Conservation (phyloP, 2,329 filamentous ascomycete species). For the Sordariomycetes sp. region DNA sequence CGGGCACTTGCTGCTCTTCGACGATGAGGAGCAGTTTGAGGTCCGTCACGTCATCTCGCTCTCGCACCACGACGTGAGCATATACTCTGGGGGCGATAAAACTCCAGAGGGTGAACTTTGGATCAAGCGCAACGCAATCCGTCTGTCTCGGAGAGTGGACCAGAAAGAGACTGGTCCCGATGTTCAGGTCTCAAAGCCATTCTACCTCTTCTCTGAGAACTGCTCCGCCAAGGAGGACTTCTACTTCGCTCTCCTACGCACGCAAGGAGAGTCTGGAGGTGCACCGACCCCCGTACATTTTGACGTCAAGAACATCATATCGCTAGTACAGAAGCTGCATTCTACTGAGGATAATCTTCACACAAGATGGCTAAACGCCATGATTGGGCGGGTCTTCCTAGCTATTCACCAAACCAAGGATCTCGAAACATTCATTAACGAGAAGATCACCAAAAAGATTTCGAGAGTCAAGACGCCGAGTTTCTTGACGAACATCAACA, state of each 20-base stretch:
- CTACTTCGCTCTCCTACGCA: constrained; percentile 84
- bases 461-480: constrained; percentile 84
- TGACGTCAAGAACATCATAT: constrained; percentile 78
- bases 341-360: constrained; percentile 86
- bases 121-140: constrained; percentile 88
- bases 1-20: constrained; percentile 94
- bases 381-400: constrained; percentile 82
- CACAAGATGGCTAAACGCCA: constrained; percentile 86
- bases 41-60: constrained; percentile 94
- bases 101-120: constrained; percentile 90
- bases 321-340: constrained; percentile 81
- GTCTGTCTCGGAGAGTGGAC: constrained; percentile 58
- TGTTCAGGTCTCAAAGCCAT: constrained; percentile 61
- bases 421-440: constrained; percentile 67
- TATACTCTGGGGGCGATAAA: constrained; percentile 69
- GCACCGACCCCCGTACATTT: constrained; percentile 65
- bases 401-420: constrained; percentile 78
- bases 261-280: constrained; percentile 62
- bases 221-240: constrained; percentile 97
- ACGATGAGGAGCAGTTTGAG: constrained; percentile 89
- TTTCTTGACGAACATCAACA: constrained; percentile 77
- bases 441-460: constrained; percentile 94
- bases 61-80: constrained; percentile 73
- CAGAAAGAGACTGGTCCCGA: constrained; percentile 46
- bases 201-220: constrained; percentile 91